phyloP scores from a whole-genome alignment of 257 asterid species.

The Salvia hispanica region DNA sequence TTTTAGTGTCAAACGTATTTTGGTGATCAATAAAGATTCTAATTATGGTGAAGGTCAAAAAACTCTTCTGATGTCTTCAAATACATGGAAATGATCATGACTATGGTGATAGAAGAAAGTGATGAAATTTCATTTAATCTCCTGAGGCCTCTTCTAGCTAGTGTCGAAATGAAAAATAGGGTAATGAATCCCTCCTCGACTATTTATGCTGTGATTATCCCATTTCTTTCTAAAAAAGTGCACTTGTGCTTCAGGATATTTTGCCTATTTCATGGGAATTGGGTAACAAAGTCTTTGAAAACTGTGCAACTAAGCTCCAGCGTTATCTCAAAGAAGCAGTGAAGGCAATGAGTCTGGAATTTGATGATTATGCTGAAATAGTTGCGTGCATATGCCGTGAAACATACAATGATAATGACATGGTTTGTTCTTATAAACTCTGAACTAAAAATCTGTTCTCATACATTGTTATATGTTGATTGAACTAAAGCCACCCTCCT shows the following conservation, averaged over 20 bases:
- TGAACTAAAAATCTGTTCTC: neutral
- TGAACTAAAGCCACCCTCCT: neutral
- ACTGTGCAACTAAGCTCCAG: conserved; percentile 48
- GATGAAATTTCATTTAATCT: conserved; percentile 55
- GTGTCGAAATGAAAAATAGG: conserved; percentile 57
- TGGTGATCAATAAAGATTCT: conserved; percentile 20
- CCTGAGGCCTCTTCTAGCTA: conserved; percentile 51
- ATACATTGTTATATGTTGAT: conserved; percentile 6
- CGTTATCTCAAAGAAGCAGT: conserved; percentile 41
- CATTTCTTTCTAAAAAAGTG: conserved; percentile 26
- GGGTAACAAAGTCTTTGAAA: conserved; percentile 54
- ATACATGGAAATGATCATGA: conserved; percentile 55
- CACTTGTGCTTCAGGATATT: conserved; percentile 43
- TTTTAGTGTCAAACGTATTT: conserved; percentile 14
- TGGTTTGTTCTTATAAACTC: conserved; percentile 42
- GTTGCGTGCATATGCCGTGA: conserved; percentile 41
- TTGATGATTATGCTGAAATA: conserved; percentile 47
- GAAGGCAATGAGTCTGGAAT: conserved; percentile 41
- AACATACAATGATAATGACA: conserved; percentile 34
- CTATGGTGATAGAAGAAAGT: conserved; percentile 51
- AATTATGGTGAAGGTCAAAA: conserved; percentile 42
- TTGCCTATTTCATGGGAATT: conserved; percentile 54
- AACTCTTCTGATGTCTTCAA: conserved; percentile 45
- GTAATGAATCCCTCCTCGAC: conserved; percentile 31
- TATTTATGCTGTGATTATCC: conserved; percentile 19